These are phyloP conservation scores for Vairimorpha apis DNA, from an alignment of 371 early-diverging fungal species.

Conservation along the genomic window DNA sequence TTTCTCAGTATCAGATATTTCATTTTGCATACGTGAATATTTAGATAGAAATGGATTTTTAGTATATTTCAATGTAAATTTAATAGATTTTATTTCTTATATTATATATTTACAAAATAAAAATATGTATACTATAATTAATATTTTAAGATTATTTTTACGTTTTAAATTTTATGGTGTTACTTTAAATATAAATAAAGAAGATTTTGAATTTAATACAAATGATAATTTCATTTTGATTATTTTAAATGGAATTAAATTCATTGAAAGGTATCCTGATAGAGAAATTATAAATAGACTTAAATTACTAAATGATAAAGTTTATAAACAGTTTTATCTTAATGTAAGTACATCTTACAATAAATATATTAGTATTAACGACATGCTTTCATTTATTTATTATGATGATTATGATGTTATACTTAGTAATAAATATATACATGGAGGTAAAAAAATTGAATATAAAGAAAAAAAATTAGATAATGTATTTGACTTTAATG, in stretches of 20 bases:
- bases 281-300: not conserved
- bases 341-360: not conserved
- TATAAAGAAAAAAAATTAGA: not conserved
- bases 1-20: too few relatives aligned
- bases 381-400: not conserved
- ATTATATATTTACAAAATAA: not conserved
- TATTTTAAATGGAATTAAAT: not conserved
- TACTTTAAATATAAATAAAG: not conserved
- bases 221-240: not conserved
- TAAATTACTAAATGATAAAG: not conserved
- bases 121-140: not conserved
- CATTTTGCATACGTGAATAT: slow-evolving; percentile 7
- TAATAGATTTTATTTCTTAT: not conserved
- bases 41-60: slow-evolving; percentile 17
- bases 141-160: not conserved
- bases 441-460: not conserved
- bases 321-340: not conserved
- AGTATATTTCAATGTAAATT: not conserved
- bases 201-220: not conserved
- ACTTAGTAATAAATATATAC: not conserved
- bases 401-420: slow-evolving; percentile 3
- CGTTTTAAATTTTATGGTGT: not conserved
- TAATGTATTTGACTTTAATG: not conserved
- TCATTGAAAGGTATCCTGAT: not conserved
- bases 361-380: not conserved